Evolutionary conservation across 345 rosid species (phyloP), one percentile per base, ranked within the genome.

Genomic region (Brassica incana): DNA sequence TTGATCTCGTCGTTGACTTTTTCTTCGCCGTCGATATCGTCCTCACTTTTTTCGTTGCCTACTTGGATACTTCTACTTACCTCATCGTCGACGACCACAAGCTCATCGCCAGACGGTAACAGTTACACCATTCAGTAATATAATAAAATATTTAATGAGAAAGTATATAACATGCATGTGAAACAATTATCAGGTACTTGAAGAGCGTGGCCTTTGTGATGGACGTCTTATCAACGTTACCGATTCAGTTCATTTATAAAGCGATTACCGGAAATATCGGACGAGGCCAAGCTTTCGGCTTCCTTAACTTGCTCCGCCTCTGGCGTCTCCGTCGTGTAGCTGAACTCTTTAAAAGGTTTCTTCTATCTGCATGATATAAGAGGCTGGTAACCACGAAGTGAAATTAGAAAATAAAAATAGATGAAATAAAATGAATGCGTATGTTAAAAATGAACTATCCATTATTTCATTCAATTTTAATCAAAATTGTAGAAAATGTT

Each of bases 261-360:
- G 20, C 85, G 5, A 30, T 89, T 63, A 81, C 85, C 0, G 90
- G 90, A 15, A 69, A 77, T 84, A 4, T 40, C 69, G 73, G 70
- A 50, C n/a, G 75, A 0, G 88, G 89, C 8, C 74, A 81, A 35
- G 82, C 71, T 78, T 90, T 92, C 4, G 85, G 89, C 76, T 83
- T 88, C 85, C 92, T 95, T 83, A 90, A 90, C 80, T 78, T 92
- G 88, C 96, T 92, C 73, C 90, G 98, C 27, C 92, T 95, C 1
- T 95, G 98, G 99, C 91, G 97, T 76, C 91, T 92, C 69, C 68
- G 98, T 65, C 94, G 97, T n/a, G 91, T 95, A 1, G 62, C 89
- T 16, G 88, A 85, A 43, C 92, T 95, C 81, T 95, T 90, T 78
- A 77, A 67, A 78, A 91, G 98, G 97, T 92, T 52, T 52, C 20